Conservation (phyloP, 2,329 filamentous ascomycete species). For the Fusarium caatingaense region DNA sequence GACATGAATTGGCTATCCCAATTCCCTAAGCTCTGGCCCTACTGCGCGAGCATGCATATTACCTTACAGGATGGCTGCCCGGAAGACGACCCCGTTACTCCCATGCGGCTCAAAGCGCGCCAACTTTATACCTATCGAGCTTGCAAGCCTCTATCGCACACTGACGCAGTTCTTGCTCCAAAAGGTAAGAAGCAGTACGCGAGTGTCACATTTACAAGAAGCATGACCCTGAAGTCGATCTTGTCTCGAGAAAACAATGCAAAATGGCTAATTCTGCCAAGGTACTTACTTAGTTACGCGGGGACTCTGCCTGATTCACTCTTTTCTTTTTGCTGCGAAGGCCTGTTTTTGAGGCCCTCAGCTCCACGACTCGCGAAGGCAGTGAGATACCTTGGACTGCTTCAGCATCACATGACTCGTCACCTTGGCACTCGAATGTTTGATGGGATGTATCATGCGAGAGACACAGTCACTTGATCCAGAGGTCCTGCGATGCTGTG, state of each 20-base stretch:
- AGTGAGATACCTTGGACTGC: background rate
- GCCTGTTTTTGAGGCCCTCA: background rate
- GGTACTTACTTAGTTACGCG: constrained; percentile 15
- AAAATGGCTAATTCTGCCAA: background rate
- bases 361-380: background rate
- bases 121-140: background rate
- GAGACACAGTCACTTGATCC: constrained; percentile 9
- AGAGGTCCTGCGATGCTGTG: background rate
- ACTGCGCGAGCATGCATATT: constrained; percentile 1
- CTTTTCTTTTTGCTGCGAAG: constrained; percentile 18
- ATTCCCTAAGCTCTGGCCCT: background rate
- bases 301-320: background rate
- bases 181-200: background rate
- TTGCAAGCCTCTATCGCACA: background rate
- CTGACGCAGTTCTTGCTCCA: background rate
- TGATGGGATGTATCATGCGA: background rate
- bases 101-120: background rate
- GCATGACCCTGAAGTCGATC: background rate
- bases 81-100: background rate
- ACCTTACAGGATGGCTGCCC: background rate
- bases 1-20: constrained; percentile 5
- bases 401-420: background rate
- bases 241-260: constrained; percentile 1
- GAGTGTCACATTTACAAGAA: background rate
- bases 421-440: background rate